Percentiles rank a stretch among this genome's conserved stretches.
Evolutionary conservation across 2,329 filamentous ascomycete species (phyloP).

Genomic region (Achaetomium macrosporum): DNA sequence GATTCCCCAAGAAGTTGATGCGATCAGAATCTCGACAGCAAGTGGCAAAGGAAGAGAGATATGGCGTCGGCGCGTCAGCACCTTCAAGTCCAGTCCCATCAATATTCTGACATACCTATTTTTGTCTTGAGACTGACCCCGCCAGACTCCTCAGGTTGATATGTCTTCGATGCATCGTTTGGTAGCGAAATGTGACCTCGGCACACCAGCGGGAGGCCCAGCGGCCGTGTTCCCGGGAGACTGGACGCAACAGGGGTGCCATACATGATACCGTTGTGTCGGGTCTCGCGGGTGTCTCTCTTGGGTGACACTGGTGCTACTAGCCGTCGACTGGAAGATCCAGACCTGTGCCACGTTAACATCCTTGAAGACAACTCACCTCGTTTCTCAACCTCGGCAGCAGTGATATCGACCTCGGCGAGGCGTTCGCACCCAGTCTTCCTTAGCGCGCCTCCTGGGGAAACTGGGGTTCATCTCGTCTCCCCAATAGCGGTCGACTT

Average conservation of each 20-base stretch:
- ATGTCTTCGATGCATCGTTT: too few relatives aligned
- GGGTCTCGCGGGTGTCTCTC: not conserved
- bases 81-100: too few relatives aligned
- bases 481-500: conserved; percentile 3
- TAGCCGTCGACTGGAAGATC: not conserved
- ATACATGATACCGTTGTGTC: not conserved
- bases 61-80: too few relatives aligned
- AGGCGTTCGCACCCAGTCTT: not conserved
- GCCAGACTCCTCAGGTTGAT: too few relatives aligned
- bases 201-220: too few relatives aligned
- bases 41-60: too few relatives aligned
- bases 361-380: not conserved
- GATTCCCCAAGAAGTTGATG: too few relatives aligned
- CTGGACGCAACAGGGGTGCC: not conserved
- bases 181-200: too few relatives aligned
- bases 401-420: conserved; percentile 9
- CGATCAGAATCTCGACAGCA: too few relatives aligned
- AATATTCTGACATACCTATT: too few relatives aligned
- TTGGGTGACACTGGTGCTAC: not conserved
- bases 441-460: not conserved
- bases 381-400: conserved; percentile 3
- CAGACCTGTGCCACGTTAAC: not conserved
- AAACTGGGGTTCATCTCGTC: not conserved
- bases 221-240: not conserved
- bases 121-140: too few relatives aligned